phyloP scores from a whole-genome alignment of 768 basidiomycete species.

The Glaciozyma antarctica region DNA sequence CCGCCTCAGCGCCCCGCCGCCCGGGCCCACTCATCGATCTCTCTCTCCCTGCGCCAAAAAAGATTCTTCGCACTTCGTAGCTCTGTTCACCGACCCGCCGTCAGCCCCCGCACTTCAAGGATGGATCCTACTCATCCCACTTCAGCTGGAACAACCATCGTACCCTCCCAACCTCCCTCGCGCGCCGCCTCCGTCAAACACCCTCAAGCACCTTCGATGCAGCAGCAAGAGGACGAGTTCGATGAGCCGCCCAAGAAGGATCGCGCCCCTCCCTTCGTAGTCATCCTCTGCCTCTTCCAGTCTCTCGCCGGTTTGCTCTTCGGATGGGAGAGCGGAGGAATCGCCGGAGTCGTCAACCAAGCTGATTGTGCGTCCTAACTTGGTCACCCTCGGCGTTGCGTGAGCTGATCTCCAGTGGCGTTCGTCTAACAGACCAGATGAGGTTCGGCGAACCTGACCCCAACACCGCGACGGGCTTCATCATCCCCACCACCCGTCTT shows the following conservation, averaged over 20 bases:
- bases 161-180: no score
- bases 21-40: no score
- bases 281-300: conserved; percentile 28
- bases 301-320: conserved; percentile 18
- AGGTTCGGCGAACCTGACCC: conserved; percentile 28
- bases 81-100: no score
- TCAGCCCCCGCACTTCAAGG: no score
- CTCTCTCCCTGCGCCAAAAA: no score
- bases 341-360: conserved; percentile 19
- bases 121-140: no score
- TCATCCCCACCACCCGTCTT: conserved; percentile 24
- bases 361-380: background rate
- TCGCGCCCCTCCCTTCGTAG: conserved; percentile 25
- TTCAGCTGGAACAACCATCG: no score
- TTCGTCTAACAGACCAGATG: conserved; percentile 6
- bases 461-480: conserved; percentile 13
- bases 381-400: background rate
- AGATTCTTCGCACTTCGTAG: no score
- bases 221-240: no score
- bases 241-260: conserved; percentile 4
- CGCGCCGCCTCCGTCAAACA: no score
- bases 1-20: no score
- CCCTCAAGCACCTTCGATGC: no score
- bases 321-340: conserved; percentile 30
- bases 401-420: background rate